These are phyloP conservation scores for Podosphaera aphanis DNA, from an alignment of 2,329 filamentous ascomycete genomes.

Conservation along the genomic window DNA sequence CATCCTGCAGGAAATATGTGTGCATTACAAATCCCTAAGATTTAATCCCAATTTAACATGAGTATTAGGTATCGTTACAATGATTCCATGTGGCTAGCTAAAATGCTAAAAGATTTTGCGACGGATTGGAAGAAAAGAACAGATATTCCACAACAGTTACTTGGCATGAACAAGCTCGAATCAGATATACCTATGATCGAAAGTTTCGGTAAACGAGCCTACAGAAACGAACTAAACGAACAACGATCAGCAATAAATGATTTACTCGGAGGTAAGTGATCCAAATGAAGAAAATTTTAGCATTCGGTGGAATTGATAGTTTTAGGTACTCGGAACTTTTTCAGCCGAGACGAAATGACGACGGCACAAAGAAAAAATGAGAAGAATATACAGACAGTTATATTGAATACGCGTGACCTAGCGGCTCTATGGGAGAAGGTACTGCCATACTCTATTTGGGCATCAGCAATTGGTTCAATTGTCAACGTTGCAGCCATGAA, in stretches of 20 bases:
- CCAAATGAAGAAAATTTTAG: background rate
- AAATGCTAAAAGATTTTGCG: conserved; percentile 27
- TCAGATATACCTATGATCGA: conserved; percentile 35
- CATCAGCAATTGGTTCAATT: conserved; percentile 36
- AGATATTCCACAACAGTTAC: conserved; percentile 26
- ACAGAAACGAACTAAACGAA: conserved; percentile 33
- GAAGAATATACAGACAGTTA: conserved; percentile 28
- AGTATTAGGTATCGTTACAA: conserved; percentile 30
- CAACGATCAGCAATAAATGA: conserved; percentile 39
- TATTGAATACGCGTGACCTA: conserved; percentile 27
- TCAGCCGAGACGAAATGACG: conserved; percentile 24
- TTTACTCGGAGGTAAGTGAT: conserved; percentile 26
- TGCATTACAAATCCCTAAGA: conserved; percentile 11
- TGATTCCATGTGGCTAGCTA: conserved; percentile 38
- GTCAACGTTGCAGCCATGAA: conserved; percentile 35
- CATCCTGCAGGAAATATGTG: conserved; percentile 41
- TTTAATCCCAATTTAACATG: background rate
- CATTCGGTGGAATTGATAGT: background rate
- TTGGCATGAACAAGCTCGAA: conserved; percentile 32
- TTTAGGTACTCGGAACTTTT: conserved; percentile 30
- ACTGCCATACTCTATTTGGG: conserved; percentile 35
- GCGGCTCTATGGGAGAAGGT: conserved; percentile 33
- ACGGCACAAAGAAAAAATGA: conserved; percentile 21
- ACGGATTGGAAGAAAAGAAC: conserved; percentile 28
- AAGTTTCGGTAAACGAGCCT: conserved; percentile 36